Conservation (phyloP, 306 rosid species). For the Ormosia emarginata region DNA sequence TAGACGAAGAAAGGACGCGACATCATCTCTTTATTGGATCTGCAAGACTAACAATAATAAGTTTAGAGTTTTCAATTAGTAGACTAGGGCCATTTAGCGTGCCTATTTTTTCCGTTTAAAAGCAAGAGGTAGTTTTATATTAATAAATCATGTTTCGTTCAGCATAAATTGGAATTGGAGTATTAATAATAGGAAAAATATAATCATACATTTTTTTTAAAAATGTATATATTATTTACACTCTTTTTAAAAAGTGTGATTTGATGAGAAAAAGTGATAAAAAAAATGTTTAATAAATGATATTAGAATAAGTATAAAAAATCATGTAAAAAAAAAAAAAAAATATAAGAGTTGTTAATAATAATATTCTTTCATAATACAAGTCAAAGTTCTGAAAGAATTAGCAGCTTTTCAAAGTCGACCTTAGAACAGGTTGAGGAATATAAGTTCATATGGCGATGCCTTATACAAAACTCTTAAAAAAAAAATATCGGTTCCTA, state of each 20-base stretch:
- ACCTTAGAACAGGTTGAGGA: background rate
- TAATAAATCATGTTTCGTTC: background rate
- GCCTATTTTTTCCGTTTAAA: background rate
- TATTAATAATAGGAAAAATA: background rate
- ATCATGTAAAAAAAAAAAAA: too few relatives aligned
- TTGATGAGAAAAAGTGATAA: too few relatives aligned
- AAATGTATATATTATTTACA: too few relatives aligned
- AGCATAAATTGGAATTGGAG: background rate
- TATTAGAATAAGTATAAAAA: too few relatives aligned
- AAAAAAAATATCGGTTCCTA: conserved; percentile 6
- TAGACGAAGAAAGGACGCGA: background rate
- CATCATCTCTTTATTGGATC: too few relatives aligned
- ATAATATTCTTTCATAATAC: background rate
- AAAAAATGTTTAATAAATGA: too few relatives aligned
- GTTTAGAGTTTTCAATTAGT: background rate
- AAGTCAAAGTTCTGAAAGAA: background rate
- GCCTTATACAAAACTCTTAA: conserved; percentile 19
- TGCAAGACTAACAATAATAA: too few relatives aligned
- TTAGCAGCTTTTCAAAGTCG: background rate
- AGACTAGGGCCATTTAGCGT: background rate
- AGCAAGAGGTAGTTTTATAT: background rate
- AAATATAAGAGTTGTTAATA: too few relatives aligned
- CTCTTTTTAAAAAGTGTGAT: too few relatives aligned
- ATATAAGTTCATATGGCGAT: conserved; percentile 16
- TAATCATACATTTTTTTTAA: too few relatives aligned